Conservation (phyloP, 2,329 filamentous ascomycete species). For the Bipolaris victoriae region DNA sequence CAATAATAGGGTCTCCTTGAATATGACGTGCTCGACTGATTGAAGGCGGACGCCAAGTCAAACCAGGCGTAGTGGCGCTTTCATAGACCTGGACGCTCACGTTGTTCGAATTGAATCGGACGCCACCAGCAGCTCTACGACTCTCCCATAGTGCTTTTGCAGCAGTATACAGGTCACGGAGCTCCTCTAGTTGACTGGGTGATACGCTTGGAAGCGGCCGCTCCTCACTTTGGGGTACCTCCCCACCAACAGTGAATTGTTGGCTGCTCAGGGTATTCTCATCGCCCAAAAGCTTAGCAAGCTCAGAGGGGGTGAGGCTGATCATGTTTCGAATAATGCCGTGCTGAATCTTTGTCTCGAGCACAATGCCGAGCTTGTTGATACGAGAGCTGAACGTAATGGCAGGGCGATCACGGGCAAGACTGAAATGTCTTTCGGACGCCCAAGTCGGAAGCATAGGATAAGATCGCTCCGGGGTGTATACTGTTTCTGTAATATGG, state of each 20-base stretch:
- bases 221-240: constrained; percentile 9
- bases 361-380: constrained; percentile 57
- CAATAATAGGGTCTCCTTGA: constrained; percentile 54
- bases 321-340: constrained; percentile 63
- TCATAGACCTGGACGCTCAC: constrained; percentile 49
- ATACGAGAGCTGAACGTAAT: constrained; percentile 67
- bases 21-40: constrained; percentile 46
- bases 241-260: constrained; percentile 37
- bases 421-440: constrained; percentile 60
- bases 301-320: constrained; percentile 56
- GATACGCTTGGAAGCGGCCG: constrained; percentile 24
- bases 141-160: constrained; percentile 40
- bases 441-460: constrained; percentile 62
- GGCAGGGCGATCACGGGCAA: constrained; percentile 60
- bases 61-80: constrained; percentile 31
- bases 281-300: constrained; percentile 44
- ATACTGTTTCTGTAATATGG: constrained; percentile 62
- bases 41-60: constrained; percentile 52
- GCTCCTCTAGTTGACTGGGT: constrained; percentile 36
- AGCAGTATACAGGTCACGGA: constrained; percentile 46
- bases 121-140: constrained; percentile 48
- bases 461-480: constrained; percentile 62
- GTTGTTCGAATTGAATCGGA: constrained; percentile 41
- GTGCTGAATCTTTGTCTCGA: constrained; percentile 61
- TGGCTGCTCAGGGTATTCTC: constrained; percentile 28